A percentile compares a stretch with the other conserved stretches of the same genome.
Evolutionary conservation across 371 early-diverging fungal species (phyloP).

Genomic region (Coemansia sp.): DNA sequence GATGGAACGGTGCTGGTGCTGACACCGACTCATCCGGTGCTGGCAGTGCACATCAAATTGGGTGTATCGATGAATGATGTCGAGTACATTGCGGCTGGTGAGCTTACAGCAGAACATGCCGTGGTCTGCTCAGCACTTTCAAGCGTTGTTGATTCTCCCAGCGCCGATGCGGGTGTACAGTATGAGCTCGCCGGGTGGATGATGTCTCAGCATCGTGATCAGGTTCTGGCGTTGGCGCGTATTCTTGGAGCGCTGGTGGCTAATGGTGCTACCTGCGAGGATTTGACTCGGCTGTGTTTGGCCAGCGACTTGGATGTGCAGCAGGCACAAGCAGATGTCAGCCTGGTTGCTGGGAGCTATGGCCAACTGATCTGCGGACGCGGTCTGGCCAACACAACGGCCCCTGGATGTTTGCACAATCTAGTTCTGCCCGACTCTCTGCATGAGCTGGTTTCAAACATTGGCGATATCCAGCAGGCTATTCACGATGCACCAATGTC

Average conservation of each 20-base stretch:
- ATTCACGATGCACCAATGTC: conserved; percentile 23
- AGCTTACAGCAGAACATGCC: conserved; percentile 24
- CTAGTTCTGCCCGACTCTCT: conserved; percentile 15
- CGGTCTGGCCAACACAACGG: neutral
- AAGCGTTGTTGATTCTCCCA: conserved; percentile 19
- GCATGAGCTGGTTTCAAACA: neutral
- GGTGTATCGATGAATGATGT: conserved; percentile 22
- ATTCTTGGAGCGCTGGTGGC: conserved; percentile 28
- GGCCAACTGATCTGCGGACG: neutral
- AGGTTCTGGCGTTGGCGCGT: conserved; percentile 42
- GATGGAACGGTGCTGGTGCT: conserved; percentile 38
- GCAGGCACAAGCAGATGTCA: conserved; percentile 32
- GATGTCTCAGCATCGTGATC: conserved; percentile 14
- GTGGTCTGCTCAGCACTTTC: conserved; percentile 42
- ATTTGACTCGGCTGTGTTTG: neutral
- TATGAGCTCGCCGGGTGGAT: conserved; percentile 15
- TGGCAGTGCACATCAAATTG: conserved; percentile 15
- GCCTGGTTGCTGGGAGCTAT: conserved; percentile 4
- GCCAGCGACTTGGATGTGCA: conserved; percentile 11
- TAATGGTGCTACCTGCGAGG: neutral
- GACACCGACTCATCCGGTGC: conserved; percentile 49
- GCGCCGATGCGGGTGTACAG: neutral
- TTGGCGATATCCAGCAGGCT: neutral
- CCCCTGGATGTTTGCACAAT: neutral
- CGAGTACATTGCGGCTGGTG: conserved; percentile 31